These are phyloP conservation scores for Amphibolis antarctica DNA, from an alignment of 106 monocot species.

Conservation along the genomic window DNA sequence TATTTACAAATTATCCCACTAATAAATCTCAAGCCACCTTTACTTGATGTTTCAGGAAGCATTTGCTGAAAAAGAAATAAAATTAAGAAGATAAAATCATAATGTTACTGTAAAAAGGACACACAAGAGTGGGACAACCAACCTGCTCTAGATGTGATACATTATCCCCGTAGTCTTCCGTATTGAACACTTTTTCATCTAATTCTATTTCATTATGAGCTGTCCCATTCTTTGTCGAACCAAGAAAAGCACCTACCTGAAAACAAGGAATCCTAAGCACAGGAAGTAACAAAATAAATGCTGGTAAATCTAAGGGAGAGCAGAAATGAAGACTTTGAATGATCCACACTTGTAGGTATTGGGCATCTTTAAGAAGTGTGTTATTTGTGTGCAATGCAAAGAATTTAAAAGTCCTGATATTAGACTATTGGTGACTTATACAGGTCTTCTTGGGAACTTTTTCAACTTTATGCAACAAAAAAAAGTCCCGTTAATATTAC, in stretches of 20 bases:
- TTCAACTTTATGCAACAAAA: too few relatives aligned
- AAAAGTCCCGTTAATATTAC: too few relatives aligned
- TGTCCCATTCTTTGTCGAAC: slow-evolving; percentile 62
- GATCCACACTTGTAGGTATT: not conserved
- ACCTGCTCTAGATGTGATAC: slow-evolving; percentile 89
- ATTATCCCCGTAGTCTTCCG: slow-evolving; percentile 33
- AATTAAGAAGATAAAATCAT: not conserved
- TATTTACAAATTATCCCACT: slow-evolving; percentile 90
- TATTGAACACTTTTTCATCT: slow-evolving; percentile 57
- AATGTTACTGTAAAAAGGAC: not conserved
- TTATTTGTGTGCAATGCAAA: not conserved
- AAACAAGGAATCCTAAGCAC: slow-evolving; percentile 34
- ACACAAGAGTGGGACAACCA: not conserved
- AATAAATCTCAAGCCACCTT: slow-evolving; percentile 84
- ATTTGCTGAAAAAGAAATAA: slow-evolving; percentile 33
- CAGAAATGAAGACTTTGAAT: not conserved
- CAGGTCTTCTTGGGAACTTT: too few relatives aligned
- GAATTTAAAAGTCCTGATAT: too few relatives aligned
- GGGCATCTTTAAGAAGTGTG: not conserved
- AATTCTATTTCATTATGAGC: slow-evolving; percentile 62
- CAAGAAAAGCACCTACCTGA: slow-evolving; percentile 96
- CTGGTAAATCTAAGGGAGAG: not conserved
- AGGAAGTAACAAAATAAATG: not conserved
- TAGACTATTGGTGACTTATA: too few relatives aligned
- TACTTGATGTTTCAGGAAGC: slow-evolving; percentile 41